These are phyloP conservation scores for Populus davidiana DNA, from an alignment of 345 rosid species.

Conservation along the genomic window DNA sequence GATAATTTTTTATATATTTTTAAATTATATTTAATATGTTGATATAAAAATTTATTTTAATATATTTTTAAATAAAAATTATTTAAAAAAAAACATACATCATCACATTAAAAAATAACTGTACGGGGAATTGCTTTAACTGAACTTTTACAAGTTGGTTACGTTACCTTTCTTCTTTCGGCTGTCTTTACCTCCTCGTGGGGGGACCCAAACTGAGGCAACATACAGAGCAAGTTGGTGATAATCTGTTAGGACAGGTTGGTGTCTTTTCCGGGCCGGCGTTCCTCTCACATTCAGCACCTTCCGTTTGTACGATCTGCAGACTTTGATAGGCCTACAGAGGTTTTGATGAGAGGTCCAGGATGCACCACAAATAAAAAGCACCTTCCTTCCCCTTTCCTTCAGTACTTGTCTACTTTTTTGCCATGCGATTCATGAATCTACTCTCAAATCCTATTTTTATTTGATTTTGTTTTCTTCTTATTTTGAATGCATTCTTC, in stretches of 20 bases:
- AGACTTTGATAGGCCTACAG: not conserved
- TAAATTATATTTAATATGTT: too few species aligned
- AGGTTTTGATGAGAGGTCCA: not conserved
- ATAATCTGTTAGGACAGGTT: not conserved
- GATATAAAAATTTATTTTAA: too few species aligned
- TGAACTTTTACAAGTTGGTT: not conserved
- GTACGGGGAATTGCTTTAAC: not conserved
- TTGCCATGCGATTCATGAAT: too few species aligned
- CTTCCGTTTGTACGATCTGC: not conserved
- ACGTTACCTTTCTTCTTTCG: not conserved
- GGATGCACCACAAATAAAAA: not conserved
- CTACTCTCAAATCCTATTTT: too few species aligned
- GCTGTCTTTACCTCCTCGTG: not conserved
- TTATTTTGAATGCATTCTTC: not conserved
- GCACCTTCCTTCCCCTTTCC: too few species aligned
- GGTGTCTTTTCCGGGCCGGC: not conserved
- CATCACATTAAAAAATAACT: not conserved
- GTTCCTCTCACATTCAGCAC: not conserved
- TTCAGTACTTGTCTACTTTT: too few species aligned
- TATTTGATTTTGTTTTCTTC: too few species aligned
- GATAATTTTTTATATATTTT: too few species aligned
- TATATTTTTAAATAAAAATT: too few species aligned
- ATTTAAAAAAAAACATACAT: too few species aligned
- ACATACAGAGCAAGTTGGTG: not conserved
- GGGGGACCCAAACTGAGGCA: not conserved